A percentile compares a stretch with the other conserved stretches of the same genome.
These are phyloP conservation scores for Spatholobus suberectus DNA, from an alignment of 306 rosid species.

Conservation along the genomic window DNA sequence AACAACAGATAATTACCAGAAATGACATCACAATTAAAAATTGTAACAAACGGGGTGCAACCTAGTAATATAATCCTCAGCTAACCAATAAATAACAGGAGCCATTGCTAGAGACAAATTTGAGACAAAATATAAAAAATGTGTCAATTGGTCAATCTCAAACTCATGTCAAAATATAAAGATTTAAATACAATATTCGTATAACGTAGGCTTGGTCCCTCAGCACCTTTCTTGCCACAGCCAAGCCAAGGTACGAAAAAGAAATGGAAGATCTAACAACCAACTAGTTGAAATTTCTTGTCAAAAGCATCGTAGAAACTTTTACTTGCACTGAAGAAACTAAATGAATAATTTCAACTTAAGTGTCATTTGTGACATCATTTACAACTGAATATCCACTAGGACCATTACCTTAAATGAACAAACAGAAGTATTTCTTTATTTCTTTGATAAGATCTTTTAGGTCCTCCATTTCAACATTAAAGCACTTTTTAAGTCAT, in stretches of 20 bases:
- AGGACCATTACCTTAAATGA: not conserved
- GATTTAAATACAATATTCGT: not conserved
- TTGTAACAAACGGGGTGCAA: not conserved
- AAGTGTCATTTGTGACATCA: not conserved
- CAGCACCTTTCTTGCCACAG: not conserved
- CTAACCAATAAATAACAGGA: constrained; percentile 27
- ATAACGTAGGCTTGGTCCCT: not conserved
- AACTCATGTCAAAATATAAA: not conserved
- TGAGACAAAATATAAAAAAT: constrained; percentile 16
- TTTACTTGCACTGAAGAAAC: not conserved
- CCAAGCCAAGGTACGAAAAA: not conserved
- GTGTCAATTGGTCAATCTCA: not conserved
- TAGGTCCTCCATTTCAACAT: not conserved
- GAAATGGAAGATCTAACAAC: constrained; percentile 2
- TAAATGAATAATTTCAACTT: not conserved
- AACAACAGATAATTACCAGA: not conserved
- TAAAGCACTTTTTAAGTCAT: not conserved
- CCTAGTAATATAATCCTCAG: constrained; percentile 6
- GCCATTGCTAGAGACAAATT: not conserved
- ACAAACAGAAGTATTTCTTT: not conserved
- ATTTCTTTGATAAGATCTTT: not conserved
- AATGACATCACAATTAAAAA: not conserved
- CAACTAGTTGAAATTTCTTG: not conserved
- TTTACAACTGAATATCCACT: not conserved
- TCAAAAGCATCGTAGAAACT: not conserved